phyloP scores from a whole-genome alignment of 2,329 filamentous ascomycete species.

The Colletotrichum magnum region DNA sequence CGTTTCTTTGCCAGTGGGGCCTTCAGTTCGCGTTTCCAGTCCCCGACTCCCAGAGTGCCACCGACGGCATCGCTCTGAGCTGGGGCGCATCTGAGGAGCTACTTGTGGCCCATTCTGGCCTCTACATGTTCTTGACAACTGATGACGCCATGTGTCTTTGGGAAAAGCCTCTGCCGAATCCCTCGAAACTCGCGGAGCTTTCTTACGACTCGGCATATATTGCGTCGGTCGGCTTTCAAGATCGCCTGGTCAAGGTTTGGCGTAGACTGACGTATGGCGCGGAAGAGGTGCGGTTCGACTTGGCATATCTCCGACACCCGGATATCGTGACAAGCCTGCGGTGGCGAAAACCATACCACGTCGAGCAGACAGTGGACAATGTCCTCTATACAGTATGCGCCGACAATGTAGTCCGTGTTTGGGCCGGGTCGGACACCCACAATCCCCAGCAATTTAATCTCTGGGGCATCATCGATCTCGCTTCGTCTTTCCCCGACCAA shows the following conservation, averaged over 20 bases:
- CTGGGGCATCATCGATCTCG: conserved; percentile 85
- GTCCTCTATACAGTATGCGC: conserved; percentile 91
- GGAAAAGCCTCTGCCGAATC: conserved; percentile 80
- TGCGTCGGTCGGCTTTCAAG: conserved; percentile 83
- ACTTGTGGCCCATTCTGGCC: conserved; percentile 78
- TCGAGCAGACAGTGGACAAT: conserved; percentile 85
- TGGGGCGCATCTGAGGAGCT: conserved; percentile 93
- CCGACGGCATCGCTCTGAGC: conserved; percentile 69
- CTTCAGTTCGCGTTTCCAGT: conserved; percentile 73
- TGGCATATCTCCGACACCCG: conserved; percentile 91
- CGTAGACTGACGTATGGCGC: conserved; percentile 86
- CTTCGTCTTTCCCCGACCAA: conserved; percentile 73
- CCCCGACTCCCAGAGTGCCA: conserved; percentile 49
- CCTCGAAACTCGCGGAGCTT: conserved; percentile 80
- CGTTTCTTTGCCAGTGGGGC: conserved; percentile 65
- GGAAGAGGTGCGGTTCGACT: conserved; percentile 89
- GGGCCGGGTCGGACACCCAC: conserved; percentile 82
- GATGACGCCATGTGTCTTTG: conserved; percentile 73
- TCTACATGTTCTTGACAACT: conserved; percentile 77
- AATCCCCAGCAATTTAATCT: conserved; percentile 81
- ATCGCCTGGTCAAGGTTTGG: conserved; percentile 94
- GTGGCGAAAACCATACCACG: conserved; percentile 85
- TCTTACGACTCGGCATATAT: conserved; percentile 92
- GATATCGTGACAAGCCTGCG: conserved; percentile 83
- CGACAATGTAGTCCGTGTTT: conserved; percentile 85